Conservation (phyloP, 2,329 filamentous ascomycete species). For the Alternaria brassicicola region DNA sequence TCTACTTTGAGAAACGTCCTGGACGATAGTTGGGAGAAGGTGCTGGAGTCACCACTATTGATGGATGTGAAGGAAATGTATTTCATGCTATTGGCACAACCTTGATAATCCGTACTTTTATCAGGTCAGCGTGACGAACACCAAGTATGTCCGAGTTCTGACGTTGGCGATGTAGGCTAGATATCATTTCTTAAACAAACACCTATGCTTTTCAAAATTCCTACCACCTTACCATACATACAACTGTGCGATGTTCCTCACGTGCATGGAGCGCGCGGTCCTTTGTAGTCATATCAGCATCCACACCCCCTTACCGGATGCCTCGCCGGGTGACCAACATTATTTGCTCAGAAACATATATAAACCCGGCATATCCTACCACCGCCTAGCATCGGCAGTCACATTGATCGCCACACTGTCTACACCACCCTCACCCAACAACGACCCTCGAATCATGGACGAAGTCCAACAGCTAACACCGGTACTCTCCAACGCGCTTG, state of each 20-base stretch:
- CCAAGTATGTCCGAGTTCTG: background rate
- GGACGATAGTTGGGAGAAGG: slow-evolving; percentile 26
- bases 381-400: no score
- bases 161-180: background rate
- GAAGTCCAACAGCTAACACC: no score
- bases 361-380: no score
- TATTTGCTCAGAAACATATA: background rate
- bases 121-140: background rate
- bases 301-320: background rate
- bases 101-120: background rate
- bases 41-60: slow-evolving; percentile 22
- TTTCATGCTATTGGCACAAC: background rate
- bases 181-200: no score
- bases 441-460: no score
- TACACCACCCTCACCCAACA: no score
- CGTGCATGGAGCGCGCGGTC: no score
- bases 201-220: background rate
- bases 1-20: slow-evolving; percentile 20
- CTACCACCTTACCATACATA: background rate
- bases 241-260: background rate
- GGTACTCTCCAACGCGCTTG: no score
- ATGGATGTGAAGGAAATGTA: slow-evolving; percentile 16
- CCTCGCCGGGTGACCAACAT: background rate
- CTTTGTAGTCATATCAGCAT: background rate
- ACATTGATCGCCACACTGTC: no score